These are phyloP conservation scores for Aspergillus ellipticus DNA, from an alignment of 495 filamentous ascomycete genomes.

Conservation along the genomic window DNA sequence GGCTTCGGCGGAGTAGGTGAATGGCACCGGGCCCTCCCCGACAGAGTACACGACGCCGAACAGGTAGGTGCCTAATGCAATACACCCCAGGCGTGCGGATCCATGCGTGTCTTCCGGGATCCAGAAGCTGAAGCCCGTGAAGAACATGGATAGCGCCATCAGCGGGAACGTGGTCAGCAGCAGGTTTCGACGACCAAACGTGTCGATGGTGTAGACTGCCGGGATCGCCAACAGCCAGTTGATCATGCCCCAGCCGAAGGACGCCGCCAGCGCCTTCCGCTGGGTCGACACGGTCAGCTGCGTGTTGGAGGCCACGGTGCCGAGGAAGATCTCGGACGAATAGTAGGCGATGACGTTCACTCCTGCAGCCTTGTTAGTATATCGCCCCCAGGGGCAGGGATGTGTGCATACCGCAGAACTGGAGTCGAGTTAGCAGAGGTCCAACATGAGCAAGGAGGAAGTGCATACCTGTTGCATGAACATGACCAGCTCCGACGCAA, in stretches of 20 bases:
- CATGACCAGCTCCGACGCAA: conserved; percentile 76
- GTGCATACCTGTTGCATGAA: conserved; percentile 73
- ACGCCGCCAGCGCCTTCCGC: conserved; percentile 57
- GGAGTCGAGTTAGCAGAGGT: not conserved
- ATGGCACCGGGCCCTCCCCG: conserved; percentile 78
- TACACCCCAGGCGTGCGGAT: conserved; percentile 51
- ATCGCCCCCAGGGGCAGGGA: not conserved
- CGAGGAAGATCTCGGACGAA: conserved; percentile 49
- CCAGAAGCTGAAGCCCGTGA: conserved; percentile 78
- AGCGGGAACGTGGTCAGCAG: conserved; percentile 74
- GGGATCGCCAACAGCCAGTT: conserved; percentile 78
- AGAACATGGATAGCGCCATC: conserved; percentile 68
- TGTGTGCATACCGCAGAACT: conserved; percentile 19
- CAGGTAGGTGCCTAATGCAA: conserved; percentile 69
- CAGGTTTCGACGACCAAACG: conserved; percentile 76
- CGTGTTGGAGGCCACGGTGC: conserved; percentile 20
- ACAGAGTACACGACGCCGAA: conserved; percentile 75
- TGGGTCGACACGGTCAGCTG: conserved; percentile 38
- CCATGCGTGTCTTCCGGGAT: conserved; percentile 50
- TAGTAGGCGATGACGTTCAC: conserved; percentile 63
- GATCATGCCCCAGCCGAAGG: conserved; percentile 72
- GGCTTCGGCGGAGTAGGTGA: conserved; percentile 79
- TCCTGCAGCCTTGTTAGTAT: conserved; percentile 43
- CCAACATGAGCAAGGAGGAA: not conserved
- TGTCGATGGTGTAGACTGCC: conserved; percentile 78